Base-by-base conservation (phyloP, 1,139 yeast genomes). In the Candida tetrigidarum region DNA sequence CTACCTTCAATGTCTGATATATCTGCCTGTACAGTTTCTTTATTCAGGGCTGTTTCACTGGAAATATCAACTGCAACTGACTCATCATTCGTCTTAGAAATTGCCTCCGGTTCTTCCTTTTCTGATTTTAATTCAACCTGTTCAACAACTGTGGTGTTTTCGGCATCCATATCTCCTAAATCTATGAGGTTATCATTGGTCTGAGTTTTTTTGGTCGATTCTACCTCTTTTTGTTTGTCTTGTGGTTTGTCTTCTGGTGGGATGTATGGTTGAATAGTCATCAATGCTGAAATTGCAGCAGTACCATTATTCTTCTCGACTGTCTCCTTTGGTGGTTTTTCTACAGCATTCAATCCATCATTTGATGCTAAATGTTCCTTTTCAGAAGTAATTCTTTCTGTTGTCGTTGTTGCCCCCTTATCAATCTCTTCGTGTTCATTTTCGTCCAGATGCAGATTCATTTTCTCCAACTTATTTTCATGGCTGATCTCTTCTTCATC, bases 201-300 rank as follows among this genome's bases (percentile, higher is more conserved):
- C 15, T 20, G 30, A 12, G 25, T 10, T 2, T 6, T n/a, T 15
- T 11, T 16, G 25, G 15, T 4, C 11, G 12, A 4, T 16, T 19
- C 22, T 16, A 25, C n/a, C 28, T 16, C 22, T 26, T 34, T 29
- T 10, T 33, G 14, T 16, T 14, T 15, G 3, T 14, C 19, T 28
- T 28, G 16, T 19, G 16, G 38, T 30, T 33, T 18, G 11, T 41
- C 46, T 26, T 34, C 42, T 2, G 42, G 41, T 8, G 46, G 46
- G 20, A 9, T 23, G 27, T 48, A 46, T 23, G 54, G 54, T 38
- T 18, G 60, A 49, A 48, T 56, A 45, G 30, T 54, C 46, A 42
- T 50, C 29, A 18, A 50, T 32, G 16, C 53, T 29, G 40, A 54
- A 39, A 11, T 34, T 4, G 41, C 18, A n/a, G 41, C 10, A 28